Conservation (phyloP, 306 rosid species). For the Boehmeria nivea region DNA sequence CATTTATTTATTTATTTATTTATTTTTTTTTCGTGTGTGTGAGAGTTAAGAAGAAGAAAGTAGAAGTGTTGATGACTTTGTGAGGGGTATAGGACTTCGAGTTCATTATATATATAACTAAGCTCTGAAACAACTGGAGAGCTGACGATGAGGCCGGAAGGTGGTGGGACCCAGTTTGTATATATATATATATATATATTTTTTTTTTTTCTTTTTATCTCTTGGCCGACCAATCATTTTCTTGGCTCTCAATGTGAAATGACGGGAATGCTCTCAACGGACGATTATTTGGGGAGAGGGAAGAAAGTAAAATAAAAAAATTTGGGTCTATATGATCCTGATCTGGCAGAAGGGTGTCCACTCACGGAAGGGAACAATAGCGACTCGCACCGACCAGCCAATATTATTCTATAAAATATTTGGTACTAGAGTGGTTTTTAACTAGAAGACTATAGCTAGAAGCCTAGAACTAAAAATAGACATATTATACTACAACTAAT, state of each 20-base stretch:
- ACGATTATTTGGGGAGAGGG: neutral
- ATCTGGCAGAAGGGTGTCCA: conserved; percentile 22
- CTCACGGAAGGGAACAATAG: too few relatives aligned
- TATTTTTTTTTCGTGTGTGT: neutral
- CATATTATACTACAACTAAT: too few relatives aligned
- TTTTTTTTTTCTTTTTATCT: too few relatives aligned
- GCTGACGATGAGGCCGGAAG: neutral
- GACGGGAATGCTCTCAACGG: neutral
- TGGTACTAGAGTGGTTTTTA: too few relatives aligned
- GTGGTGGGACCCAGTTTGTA: conserved; percentile 21
- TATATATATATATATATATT: neutral
- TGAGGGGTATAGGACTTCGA: neutral
- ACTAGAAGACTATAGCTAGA: too few relatives aligned
- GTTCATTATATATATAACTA: neutral
- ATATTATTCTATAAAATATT: too few relatives aligned
- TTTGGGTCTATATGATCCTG: neutral
- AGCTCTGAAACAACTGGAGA: neutral
- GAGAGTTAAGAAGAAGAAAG: too few relatives aligned
- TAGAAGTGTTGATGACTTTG: neutral
- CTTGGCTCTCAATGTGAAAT: neutral
- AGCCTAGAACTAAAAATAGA: too few relatives aligned
- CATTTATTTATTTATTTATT: conserved; percentile 27
- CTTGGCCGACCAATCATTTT: conserved; percentile 30
- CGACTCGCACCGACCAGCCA: conserved; percentile 19
- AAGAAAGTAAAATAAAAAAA: neutral